phyloP scores from a whole-genome alignment of 2,329 filamentous ascomycete species.

The Bipolaris victoriae region DNA sequence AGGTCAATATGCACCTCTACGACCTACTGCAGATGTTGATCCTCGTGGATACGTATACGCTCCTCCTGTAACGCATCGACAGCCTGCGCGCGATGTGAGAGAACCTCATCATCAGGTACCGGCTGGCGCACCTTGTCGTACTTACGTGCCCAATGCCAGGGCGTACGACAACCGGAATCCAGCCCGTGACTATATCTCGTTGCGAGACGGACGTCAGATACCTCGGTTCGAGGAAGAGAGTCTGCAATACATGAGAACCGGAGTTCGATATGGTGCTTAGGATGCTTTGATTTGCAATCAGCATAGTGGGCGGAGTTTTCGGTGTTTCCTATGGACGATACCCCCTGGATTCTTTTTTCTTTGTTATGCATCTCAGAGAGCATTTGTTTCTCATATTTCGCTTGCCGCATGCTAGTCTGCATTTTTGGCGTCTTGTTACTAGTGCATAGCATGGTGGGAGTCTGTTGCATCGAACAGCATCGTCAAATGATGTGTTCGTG shows the following conservation, averaged over 20 bases:
- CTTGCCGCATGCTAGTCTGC: neutral
- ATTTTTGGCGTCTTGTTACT: neutral
- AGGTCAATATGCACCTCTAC: constrained; percentile 12
- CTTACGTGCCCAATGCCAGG: constrained; percentile 21
- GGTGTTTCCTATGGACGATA: constrained; percentile 32
- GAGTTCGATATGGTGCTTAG: constrained; percentile 22
- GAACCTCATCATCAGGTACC: constrained; percentile 25
- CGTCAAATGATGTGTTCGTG: neutral
- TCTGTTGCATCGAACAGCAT: neutral
- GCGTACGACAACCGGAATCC: constrained; percentile 21
- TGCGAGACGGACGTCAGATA: constrained; percentile 17
- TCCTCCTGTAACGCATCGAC: constrained; percentile 19
- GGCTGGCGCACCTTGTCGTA: constrained; percentile 15
- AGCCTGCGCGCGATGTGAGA: constrained; percentile 24
- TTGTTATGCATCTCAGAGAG: constrained; percentile 13
- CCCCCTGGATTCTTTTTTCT: constrained; percentile 29
- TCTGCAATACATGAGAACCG: constrained; percentile 18
- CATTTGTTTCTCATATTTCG: constrained; percentile 1
- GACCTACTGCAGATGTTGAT: constrained; percentile 11
- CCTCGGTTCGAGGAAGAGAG: constrained; percentile 16
- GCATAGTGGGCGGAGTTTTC: constrained; percentile 18
- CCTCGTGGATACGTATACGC: constrained; percentile 21
- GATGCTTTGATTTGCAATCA: constrained; percentile 17
- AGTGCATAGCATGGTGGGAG: constrained; percentile 2
- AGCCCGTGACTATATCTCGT: constrained; percentile 17